Evolutionary conservation across 352 stramenopile species (phyloP).

Genomic region (Elongisporangium anandrum): DNA sequence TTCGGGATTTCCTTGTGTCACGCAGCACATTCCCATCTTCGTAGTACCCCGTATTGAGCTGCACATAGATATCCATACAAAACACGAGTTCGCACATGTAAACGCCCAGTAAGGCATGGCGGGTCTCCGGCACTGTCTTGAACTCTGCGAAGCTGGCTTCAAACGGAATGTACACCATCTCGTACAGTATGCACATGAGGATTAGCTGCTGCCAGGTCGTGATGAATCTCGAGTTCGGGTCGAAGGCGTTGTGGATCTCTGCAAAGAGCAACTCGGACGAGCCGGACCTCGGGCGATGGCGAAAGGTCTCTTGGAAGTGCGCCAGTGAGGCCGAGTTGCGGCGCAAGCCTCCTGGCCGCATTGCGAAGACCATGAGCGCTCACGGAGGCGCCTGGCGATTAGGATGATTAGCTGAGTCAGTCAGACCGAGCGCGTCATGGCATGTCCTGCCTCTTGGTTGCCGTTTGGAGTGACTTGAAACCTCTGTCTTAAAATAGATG

Average conservation of each 20-base stretch:
- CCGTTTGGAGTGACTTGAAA: not conserved
- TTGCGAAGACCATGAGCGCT: not conserved
- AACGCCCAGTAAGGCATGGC: constrained; percentile 23
- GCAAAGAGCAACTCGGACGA: constrained; percentile 41
- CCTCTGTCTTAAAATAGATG: not conserved
- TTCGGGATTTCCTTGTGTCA: constrained; percentile 44
- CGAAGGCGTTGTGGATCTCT: constrained; percentile 56
- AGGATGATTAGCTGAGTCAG: not conserved
- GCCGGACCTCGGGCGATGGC: constrained; percentile 29
- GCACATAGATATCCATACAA: constrained; percentile 58
- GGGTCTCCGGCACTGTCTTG: constrained; percentile 1
- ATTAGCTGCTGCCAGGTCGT: constrained; percentile 46
- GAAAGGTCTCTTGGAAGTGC: constrained; percentile 33
- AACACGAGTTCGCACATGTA: constrained; percentile 64
- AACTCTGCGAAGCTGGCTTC: constrained; percentile 27
- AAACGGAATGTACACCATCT: constrained; percentile 44
- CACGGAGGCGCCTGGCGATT: not conserved
- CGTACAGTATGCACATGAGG: constrained; percentile 47
- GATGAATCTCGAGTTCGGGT: constrained; percentile 51
- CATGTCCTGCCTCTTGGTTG: not conserved
- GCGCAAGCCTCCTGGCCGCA: not conserved
- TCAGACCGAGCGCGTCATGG: not conserved
- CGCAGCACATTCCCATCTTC: constrained; percentile 63
- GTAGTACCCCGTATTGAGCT: constrained; percentile 73
- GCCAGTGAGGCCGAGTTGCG: constrained; percentile 9